Evolutionary conservation across 352 stramenopile genomes (phyloP), one percentile per base, ranked within the genome.

Genomic region (Globisporangium paroecandrum): DNA sequence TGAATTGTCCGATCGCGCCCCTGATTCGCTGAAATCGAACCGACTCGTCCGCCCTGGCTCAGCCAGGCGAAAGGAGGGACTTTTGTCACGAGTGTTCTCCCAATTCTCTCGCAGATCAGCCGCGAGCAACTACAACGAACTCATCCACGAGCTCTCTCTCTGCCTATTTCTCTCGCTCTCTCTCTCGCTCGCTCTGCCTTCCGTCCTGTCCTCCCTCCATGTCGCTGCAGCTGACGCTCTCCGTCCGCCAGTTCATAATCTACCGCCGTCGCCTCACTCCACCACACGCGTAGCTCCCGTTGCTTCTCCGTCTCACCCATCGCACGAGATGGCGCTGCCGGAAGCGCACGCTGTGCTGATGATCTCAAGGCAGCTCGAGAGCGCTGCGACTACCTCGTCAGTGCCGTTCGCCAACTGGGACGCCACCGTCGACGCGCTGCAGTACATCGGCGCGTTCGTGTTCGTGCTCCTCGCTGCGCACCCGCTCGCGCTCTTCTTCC

Each of bases 401-500:
- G 41, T 47, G 15, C 41, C 41, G 12, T 47, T 47, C 15, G 41
- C 41, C 41, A 47, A 47, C 13, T 47, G 41, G 41, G 41, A 47
- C 13, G 41, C 41, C 41, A 47, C 4, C 41, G 41, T 47, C 13
- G 41, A 47, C 4, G 41, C 41, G 41, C 41, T 47, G 41, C 41
- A 47, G 41, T 47, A 47, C 41, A 47, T 47, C 41, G 41, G 41
- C 12, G 12, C 41, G 41, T n/a, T 47, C 15, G 41, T 47, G 36
- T 43, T 43, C 36, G 36, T 43, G 36, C 36, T 43, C 10, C 36
- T 43, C 10, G 36, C 36, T 4, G 82, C 79, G n/a, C 80, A 89
- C 62, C 82, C 82, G 20, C 75, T 90, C 41, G 82, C 76, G 34
- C 64, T 86, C 34, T 82, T 85, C 65, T 87, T 89, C 65, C 82